Conservation (phyloP, 192 early-diverging fungal species). For the Dissophora ornata region DNA sequence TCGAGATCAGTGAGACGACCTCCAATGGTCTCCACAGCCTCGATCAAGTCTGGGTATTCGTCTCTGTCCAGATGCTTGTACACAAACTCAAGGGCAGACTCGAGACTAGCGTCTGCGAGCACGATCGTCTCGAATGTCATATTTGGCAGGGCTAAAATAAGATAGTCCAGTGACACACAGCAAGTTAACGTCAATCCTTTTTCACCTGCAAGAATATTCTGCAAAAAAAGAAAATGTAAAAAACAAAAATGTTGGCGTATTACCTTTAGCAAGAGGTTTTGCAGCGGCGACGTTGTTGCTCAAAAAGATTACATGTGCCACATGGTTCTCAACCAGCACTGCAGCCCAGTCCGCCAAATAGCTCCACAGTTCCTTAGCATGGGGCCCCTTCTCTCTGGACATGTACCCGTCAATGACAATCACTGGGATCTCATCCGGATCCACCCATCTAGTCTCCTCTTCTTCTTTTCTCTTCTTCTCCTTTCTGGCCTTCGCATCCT, state of each 20-base stretch:
- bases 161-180: neutral
- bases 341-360: conserved; percentile 89
- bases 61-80: conserved; percentile 58
- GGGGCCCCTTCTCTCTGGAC: conserved; percentile 72
- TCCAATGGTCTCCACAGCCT: conserved; percentile 77
- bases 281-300: conserved; percentile 74
- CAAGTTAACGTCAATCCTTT: neutral
- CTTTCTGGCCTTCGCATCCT: neutral
- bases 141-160: conserved; percentile 67
- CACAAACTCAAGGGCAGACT: conserved; percentile 71
- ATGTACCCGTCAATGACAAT: conserved; percentile 93
- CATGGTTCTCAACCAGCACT: conserved; percentile 80
- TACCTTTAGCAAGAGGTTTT: conserved; percentile 80
- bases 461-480: conserved; percentile 11
- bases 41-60: conserved; percentile 53
- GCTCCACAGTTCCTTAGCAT: conserved; percentile 72
- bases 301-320: conserved; percentile 93
- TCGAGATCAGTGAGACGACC: conserved; percentile 93
- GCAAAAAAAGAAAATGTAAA: neutral
- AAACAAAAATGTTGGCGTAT: neutral
- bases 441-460: conserved; percentile 29
- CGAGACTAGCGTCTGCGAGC: conserved; percentile 76
- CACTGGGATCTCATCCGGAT: conserved; percentile 80
- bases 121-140: conserved; percentile 73
- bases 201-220: neutral